phyloP scores from a whole-genome alignment of 2,329 filamentous ascomycete genomes.

The Fusarium floridanum region DNA sequence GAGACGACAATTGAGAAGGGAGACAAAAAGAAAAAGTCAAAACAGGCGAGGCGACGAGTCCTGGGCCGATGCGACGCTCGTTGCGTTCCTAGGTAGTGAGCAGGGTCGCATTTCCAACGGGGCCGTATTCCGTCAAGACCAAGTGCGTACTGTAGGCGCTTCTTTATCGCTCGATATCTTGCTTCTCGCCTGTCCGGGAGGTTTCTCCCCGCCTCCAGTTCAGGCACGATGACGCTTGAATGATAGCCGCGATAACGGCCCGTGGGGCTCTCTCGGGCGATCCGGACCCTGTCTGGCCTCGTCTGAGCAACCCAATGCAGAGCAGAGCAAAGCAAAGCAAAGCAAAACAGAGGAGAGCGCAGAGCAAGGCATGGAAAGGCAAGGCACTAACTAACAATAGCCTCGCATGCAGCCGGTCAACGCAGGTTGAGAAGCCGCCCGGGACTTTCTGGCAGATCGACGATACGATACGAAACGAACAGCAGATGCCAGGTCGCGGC shows the following conservation, averaged over 20 bases:
- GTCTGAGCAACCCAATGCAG: not conserved
- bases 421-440: slow-evolving; percentile 13
- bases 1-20: not conserved
- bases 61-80: slow-evolving; percentile 24
- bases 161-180: slow-evolving; percentile 35
- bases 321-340: not conserved
- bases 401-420: slow-evolving; percentile 47
- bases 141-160: slow-evolving; percentile 1
- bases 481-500: slow-evolving; percentile 24
- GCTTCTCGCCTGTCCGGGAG: slow-evolving; percentile 8
- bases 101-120: slow-evolving; percentile 28
- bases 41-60: slow-evolving; percentile 11
- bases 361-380: not conserved
- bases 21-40: slow-evolving; percentile 12
- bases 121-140: not conserved
- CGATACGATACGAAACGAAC: slow-evolving; percentile 42
- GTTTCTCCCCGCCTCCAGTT: slow-evolving; percentile 12
- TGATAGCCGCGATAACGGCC: slow-evolving; percentile 39
- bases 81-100: slow-evolving; percentile 12
- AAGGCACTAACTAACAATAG: slow-evolving; percentile 12
- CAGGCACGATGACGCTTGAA: slow-evolving; percentile 40
- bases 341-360: not conserved
- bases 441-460: slow-evolving; percentile 36
- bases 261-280: slow-evolving; percentile 11
- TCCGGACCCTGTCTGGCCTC: not conserved